These are phyloP conservation scores for Lodderomyces margitis DNA, from an alignment of 1,139 yeast species.

Conservation along the genomic window DNA sequence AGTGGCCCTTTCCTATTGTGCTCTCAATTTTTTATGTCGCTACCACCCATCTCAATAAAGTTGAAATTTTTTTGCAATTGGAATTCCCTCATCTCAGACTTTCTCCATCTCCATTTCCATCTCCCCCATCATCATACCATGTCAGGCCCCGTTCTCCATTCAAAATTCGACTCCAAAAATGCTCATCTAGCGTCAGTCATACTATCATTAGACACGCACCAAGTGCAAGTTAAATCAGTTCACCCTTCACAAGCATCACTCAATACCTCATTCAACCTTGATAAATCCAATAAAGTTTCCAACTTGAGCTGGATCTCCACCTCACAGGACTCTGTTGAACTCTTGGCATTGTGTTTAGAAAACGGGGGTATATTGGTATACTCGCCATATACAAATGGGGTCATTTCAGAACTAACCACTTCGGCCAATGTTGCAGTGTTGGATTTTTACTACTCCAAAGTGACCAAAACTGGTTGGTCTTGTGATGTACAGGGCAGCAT, in stretches of 20 bases:
- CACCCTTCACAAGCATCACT: constrained; percentile 29
- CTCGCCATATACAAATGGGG: constrained; percentile 63
- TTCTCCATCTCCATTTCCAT: no score
- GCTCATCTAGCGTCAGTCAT: constrained; percentile 64
- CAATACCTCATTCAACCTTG: constrained; percentile 48
- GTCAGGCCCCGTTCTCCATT: constrained; percentile 28
- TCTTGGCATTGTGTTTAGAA: constrained; percentile 61
- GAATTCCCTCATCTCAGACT: not conserved
- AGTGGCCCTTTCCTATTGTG: no score
- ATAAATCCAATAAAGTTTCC: constrained; percentile 53
- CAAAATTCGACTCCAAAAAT: constrained; percentile 56
- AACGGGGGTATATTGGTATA: constrained; percentile 65
- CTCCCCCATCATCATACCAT: constrained; percentile 6
- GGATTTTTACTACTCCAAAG: constrained; percentile 47
- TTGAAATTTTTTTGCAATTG: constrained; percentile 8
- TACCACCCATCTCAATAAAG: constrained; percentile 2
- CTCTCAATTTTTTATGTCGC: constrained; percentile 5
- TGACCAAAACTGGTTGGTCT: constrained; percentile 54
- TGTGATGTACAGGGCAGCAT: constrained; percentile 63
- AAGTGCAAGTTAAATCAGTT: constrained; percentile 62
- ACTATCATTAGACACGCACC: constrained; percentile 72
- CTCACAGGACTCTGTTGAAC: constrained; percentile 27
- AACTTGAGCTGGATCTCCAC: constrained; percentile 55
- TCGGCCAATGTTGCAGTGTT: constrained; percentile 53
- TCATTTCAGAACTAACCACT: constrained; percentile 50